phyloP scores from a whole-genome alignment of 2,329 filamentous ascomycete species.

The Truncatella angustata region DNA sequence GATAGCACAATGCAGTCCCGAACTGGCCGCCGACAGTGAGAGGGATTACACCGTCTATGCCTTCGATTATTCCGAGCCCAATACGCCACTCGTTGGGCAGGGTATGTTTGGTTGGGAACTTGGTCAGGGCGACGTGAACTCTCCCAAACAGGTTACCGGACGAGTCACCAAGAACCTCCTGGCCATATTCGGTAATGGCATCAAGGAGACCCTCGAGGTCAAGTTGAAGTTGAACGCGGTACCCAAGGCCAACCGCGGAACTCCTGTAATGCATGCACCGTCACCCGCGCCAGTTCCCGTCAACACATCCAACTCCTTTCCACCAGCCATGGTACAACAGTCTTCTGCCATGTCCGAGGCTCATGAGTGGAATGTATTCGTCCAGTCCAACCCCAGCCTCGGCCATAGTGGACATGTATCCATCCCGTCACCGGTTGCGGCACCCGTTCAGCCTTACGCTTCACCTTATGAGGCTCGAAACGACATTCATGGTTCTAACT shows the following conservation, averaged over 20 bases:
- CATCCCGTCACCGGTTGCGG: slow-evolving; percentile 31
- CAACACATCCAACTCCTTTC: slow-evolving; percentile 14
- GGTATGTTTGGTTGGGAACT: slow-evolving; percentile 89
- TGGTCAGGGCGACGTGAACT: slow-evolving; percentile 36
- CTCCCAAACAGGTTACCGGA: slow-evolving; percentile 78
- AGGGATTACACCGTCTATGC: slow-evolving; percentile 96
- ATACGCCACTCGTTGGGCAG: slow-evolving; percentile 89
- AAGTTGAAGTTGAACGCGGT: slow-evolving; percentile 83
- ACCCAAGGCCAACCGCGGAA: slow-evolving; percentile 45
- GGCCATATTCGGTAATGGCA: slow-evolving; percentile 78
- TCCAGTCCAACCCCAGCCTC: slow-evolving; percentile 65
- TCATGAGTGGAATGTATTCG: slow-evolving; percentile 74
- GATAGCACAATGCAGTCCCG: slow-evolving; percentile 75
- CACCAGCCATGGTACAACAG: slow-evolving; percentile 16
- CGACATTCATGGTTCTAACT: slow-evolving; percentile 20
- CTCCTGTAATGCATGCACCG: slow-evolving; percentile 16
- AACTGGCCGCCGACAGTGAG: slow-evolving; percentile 70
- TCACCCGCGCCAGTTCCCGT: slow-evolving; percentile 17
- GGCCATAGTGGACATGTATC: slow-evolving; percentile 36
- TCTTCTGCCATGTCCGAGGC: slow-evolving; percentile 57
- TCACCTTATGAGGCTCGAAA: slow-evolving; percentile 22
- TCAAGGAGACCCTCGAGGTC: slow-evolving; percentile 88
- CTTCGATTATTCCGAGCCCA: slow-evolving; percentile 93
- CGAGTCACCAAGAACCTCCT: slow-evolving; percentile 84
- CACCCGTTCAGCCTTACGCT: slow-evolving; percentile 22